Base-by-base conservation (phyloP, 2,329 filamentous ascomycete species). In the Immersiporthe knoxdaviesiana region DNA sequence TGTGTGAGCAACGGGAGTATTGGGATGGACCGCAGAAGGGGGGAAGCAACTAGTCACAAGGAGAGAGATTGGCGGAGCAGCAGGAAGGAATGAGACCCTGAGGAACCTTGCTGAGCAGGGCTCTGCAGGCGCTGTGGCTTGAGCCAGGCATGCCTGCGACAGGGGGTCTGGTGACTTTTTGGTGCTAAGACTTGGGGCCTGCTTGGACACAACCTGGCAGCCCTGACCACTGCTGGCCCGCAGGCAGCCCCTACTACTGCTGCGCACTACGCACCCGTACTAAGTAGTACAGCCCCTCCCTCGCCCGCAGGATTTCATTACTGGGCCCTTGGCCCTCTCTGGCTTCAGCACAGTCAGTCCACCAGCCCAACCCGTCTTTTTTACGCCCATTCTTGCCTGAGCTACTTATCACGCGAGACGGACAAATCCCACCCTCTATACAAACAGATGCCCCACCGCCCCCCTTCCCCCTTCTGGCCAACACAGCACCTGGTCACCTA, bases 261-360 rank as follows among this genome's bases (percentile, higher is more conserved):
- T 58, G 27, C 35, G 27, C n/a, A n/a, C n/a, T n/a, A 35, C 35
- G 35, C 35, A 35, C 35, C 35, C 35, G 35, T 35, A 8, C 5
- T 32, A 47, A 30, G 30, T 60, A 60, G 56, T 60, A 32, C 32
- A 60, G 56, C 56, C 30, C 56, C 56, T 60, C 59, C 39, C 59
- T 62, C 59, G 39, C 59, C 59, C 44, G 59, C 59, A 62, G 59
- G 59, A 62, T 62, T 41, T 21, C 32, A 61, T 35, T 35, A 37
- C 58, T 30, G 30, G 52, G 52, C 52, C 24, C 52, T n/a, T n/a
- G n/a, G n/a, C n/a, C n/a, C n/a, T n/a, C n/a, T 30, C 52, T 56
- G 52, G 44, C 44, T n/a, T 47, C 44, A 47, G 44, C 21, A 47
- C 44, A 47, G 44, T n/a, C 44, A 47, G 44, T 47, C 44, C n/a